Conservation (phyloP, 2,329 filamentous ascomycete genomes). For the Fusarium nygamai region DNA sequence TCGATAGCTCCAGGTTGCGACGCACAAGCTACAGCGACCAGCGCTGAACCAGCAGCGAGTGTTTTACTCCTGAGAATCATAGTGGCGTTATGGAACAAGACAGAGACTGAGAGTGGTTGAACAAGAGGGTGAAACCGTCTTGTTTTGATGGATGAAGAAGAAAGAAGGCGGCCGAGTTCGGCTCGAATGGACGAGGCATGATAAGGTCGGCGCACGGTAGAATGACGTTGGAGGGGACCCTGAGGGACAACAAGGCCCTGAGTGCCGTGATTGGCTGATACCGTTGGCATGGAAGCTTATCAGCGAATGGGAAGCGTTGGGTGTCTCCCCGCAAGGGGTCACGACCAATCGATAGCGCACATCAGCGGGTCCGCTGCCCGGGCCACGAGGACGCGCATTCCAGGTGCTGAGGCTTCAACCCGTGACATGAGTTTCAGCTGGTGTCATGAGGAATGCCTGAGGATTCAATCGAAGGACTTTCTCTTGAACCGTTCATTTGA, state of each 20-base stretch:
- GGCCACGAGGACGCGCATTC: slow-evolving; percentile 27
- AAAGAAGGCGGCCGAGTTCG: slow-evolving; percentile 18
- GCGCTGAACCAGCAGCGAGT: slow-evolving; percentile 40
- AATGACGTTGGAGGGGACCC: slow-evolving; percentile 34
- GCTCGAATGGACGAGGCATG: slow-evolving; percentile 23
- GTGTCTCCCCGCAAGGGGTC: slow-evolving; percentile 25
- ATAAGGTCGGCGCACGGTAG: slow-evolving; percentile 28
- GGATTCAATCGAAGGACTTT: background rate
- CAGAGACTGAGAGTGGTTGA: background rate
- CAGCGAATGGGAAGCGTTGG: background rate
- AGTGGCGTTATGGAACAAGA: background rate
- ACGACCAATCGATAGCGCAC: slow-evolving; percentile 22
- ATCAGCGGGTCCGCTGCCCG: slow-evolving; percentile 30
- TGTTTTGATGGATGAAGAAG: slow-evolving; percentile 16
- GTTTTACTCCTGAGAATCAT: slow-evolving; percentile 44
- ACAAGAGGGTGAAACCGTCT: slow-evolving; percentile 9
- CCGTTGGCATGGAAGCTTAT: background rate
- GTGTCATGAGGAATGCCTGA: slow-evolving; percentile 1
- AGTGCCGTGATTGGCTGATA: slow-evolving; percentile 11
- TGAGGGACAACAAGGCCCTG: slow-evolving; percentile 6
- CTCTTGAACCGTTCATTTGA: no score
- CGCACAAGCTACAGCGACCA: slow-evolving; percentile 53
- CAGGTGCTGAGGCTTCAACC: background rate
- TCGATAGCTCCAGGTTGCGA: slow-evolving; percentile 83
- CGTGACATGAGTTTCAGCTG: slow-evolving; percentile 10